These are phyloP conservation scores for Cyberlindnera meyerae DNA, from an alignment of 805 yeast species.

Conservation along the genomic window DNA sequence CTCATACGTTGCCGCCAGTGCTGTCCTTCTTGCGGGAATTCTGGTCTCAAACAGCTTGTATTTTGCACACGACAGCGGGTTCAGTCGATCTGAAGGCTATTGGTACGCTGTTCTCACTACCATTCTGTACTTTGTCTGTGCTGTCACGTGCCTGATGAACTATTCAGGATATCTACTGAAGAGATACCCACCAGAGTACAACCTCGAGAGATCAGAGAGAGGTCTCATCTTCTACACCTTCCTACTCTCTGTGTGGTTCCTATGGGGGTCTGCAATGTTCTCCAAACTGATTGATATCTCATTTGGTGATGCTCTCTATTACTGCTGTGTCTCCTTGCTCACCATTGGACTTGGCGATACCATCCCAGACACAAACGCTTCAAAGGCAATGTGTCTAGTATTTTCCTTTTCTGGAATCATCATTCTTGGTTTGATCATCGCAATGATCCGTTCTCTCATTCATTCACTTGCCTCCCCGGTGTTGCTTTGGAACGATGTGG, in stretches of 20 bases:
- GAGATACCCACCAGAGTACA: slow-evolving; percentile 68
- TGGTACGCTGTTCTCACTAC: slow-evolving; percentile 75
- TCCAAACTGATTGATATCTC: slow-evolving; percentile 37
- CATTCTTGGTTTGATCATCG: slow-evolving; percentile 66
- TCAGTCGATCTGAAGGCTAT: slow-evolving; percentile 53
- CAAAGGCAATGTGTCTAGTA: slow-evolving; percentile 54
- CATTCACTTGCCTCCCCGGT: slow-evolving; percentile 58
- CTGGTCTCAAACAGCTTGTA: slow-evolving; percentile 32
- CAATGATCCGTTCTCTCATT: slow-evolving; percentile 63
- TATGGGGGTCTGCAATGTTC: slow-evolving; percentile 63
- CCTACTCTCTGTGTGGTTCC: slow-evolving; percentile 62
- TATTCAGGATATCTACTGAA: slow-evolving; percentile 53
- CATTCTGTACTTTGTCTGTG: slow-evolving; percentile 54
- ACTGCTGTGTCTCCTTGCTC: slow-evolving; percentile 63
- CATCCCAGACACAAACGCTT: slow-evolving; percentile 46
- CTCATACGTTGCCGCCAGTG: slow-evolving; percentile 61
- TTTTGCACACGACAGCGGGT: slow-evolving; percentile 23
- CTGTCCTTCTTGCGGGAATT: slow-evolving; percentile 46
- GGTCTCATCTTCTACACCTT: slow-evolving; percentile 69
- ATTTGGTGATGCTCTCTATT: slow-evolving; percentile 69
- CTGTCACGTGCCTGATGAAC: slow-evolving; percentile 49
- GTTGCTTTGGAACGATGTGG: slow-evolving; percentile 61
- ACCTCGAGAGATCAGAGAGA: slow-evolving; percentile 62
- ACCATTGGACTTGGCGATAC: slow-evolving; percentile 84
- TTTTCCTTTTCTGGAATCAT: slow-evolving; percentile 70